A percentile compares a stretch with the other conserved stretches of the same genome.
Evolutionary conservation across 2,329 filamentous ascomycete species (phyloP).

Genomic region (Alternaria angustiovoidea): DNA sequence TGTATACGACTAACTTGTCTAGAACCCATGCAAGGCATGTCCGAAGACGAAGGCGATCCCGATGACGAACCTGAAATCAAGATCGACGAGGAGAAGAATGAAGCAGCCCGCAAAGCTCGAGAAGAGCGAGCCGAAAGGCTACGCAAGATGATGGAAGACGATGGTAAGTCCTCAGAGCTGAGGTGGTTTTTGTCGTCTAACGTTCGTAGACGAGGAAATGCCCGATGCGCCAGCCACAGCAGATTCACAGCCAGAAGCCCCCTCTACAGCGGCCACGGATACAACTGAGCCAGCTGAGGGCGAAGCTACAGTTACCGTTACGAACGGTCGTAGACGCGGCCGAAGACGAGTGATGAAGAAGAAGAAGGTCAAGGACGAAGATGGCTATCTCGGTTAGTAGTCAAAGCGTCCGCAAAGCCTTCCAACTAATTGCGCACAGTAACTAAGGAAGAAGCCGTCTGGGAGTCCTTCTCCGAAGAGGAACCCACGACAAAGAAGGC

Average conservation of each 20-base stretch:
- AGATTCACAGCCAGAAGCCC: slow-evolving; percentile 49
- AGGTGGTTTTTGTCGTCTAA: slow-evolving; percentile 20
- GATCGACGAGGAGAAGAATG: slow-evolving; percentile 43
- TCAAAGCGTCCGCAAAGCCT: neutral
- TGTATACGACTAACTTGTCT: slow-evolving; percentile 34
- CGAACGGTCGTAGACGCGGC: slow-evolving; percentile 75
- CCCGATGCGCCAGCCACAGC: slow-evolving; percentile 60
- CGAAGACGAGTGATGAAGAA: slow-evolving; percentile 86
- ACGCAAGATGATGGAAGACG: slow-evolving; percentile 78
- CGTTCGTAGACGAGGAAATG: slow-evolving; percentile 62
- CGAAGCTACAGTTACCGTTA: slow-evolving; percentile 56
- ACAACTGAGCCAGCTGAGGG: slow-evolving; percentile 31
- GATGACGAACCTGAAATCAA: slow-evolving; percentile 42
- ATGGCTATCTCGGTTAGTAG: slow-evolving; percentile 82
- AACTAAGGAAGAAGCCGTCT: slow-evolving; percentile 81
- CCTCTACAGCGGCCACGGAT: slow-evolving; percentile 29
- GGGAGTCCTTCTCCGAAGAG: slow-evolving; percentile 95
- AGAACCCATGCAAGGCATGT: slow-evolving; percentile 64
- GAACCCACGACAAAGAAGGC: slow-evolving; percentile 69
- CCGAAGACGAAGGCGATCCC: slow-evolving; percentile 50
- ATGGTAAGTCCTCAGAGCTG: slow-evolving; percentile 54
- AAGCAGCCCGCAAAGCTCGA: slow-evolving; percentile 54
- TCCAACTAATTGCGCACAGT: slow-evolving; percentile 62
- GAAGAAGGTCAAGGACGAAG: slow-evolving; percentile 83
- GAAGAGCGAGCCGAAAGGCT: slow-evolving; percentile 72